A percentile compares a stretch with the other conserved stretches of the same genome.
phyloP scores from a whole-genome alignment of 345 rosid species.

The Mercurialis annua region DNA sequence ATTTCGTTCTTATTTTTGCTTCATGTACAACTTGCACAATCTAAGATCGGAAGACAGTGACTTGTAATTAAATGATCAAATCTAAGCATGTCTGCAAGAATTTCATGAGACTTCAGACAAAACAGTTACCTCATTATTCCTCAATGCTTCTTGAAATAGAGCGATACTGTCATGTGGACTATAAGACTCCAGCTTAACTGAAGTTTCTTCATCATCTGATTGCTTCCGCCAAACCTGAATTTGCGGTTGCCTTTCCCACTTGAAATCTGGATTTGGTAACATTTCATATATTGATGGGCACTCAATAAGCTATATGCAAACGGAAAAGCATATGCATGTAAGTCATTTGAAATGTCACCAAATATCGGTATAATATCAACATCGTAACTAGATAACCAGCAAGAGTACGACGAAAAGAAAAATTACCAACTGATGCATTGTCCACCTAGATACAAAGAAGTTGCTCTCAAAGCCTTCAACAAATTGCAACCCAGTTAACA shows the following conservation, averaged over 20 bases:
- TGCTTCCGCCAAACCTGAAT: constrained; percentile 70
- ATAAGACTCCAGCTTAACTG: constrained; percentile 54
- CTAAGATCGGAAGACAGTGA: neutral
- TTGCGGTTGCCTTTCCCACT: constrained; percentile 62
- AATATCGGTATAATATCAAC: no score
- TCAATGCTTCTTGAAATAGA: constrained; percentile 68
- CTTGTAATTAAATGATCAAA: neutral
- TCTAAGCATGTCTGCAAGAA: neutral
- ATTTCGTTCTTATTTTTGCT: neutral
- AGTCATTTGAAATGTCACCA: neutral
- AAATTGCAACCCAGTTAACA: constrained; percentile 88
- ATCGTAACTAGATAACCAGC: neutral
- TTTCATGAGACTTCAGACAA: neutral
- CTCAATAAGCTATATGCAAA: constrained; percentile 58
- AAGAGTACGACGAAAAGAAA: constrained; percentile 10
- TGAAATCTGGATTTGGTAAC: constrained; percentile 77
- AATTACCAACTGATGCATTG: constrained; percentile 92
- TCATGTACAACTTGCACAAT: neutral
- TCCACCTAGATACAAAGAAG: constrained; percentile 89
- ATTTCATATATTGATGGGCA: constrained; percentile 91
- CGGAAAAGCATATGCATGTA: constrained; percentile 2
- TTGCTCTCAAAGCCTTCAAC: constrained; percentile 82
- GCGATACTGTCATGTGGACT: constrained; percentile 45
- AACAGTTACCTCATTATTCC: constrained; percentile 60
- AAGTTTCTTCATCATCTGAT: constrained; percentile 38